Evolutionary conservation across 2,329 filamentous ascomycete species (phyloP), one percentile per base, ranked within the genome.

Genomic region (Scedosporium aurantiacum): DNA sequence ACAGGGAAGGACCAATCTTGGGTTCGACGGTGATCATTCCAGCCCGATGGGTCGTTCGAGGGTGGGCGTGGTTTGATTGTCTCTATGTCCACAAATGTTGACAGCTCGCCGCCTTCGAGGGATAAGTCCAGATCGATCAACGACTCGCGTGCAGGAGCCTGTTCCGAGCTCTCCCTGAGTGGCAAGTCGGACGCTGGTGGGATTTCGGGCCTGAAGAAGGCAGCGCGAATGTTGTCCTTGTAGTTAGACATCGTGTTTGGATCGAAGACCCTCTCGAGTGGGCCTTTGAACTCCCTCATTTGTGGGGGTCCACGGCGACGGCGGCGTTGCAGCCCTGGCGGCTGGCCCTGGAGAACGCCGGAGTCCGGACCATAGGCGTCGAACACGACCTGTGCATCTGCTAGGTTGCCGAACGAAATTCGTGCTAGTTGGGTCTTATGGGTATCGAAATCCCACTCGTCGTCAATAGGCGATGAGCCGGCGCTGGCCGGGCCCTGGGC

Each of bases 361-460:
- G 85, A 78, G 54, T 78, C 75, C 16, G 78, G 78, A 4, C 83
- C 84, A 64, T 87, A 84, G 14, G 80, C 81, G 63, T 86, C 82
- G 66, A 79, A 82, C 2, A 86, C 80, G 52, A 83, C 82, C 66
- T 84, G 80, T 0, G 79, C 77, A 65, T 82, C 81, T 18, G 78
- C 10, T 32, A 8, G 7, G 28, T 32, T 32, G 28, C 28, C 28
- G 28, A 32, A 32, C 10, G 28, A 32, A 8, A 32, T 32, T 32
- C 28, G 5, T 8, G 28, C 28, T 32, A 32, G 7, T 10, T 10
- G 28, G 75, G 58, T 76, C 75, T 63, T 78, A 74, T 61, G 82
- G 75, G 10, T 86, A 67, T 81, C 85, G 64, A 87, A 87, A 63
- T 86, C 86, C 84, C 84, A 87, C 65, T 86, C 83, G 63, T 86